These are phyloP conservation scores for Neurospora tetrasperma DNA, from an alignment of 495 filamentous ascomycete species.

Conservation along the genomic window DNA sequence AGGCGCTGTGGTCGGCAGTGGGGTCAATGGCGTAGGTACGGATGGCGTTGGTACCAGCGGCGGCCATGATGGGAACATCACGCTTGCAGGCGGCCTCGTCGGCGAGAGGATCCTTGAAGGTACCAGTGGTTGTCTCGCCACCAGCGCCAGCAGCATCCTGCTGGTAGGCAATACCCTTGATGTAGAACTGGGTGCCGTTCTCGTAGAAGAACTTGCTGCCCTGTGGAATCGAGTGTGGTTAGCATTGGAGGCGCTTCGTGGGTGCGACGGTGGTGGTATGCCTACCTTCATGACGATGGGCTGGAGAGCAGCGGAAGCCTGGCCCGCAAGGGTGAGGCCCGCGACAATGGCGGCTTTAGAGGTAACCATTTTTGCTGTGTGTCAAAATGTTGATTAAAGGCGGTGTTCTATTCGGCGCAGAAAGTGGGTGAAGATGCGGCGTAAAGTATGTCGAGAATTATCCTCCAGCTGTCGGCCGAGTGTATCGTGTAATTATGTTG, in stretches of 20 bases:
- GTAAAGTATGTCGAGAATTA: not conserved
- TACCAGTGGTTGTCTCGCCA: conserved; percentile 25
- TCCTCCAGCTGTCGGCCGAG: not conserved
- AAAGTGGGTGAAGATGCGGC: not conserved
- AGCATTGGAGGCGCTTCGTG: not conserved
- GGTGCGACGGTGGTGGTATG: not conserved
- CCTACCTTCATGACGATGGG: conserved; percentile 60
- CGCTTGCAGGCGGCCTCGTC: conserved; percentile 59
- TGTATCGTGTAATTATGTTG: not conserved
- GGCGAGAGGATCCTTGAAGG: conserved; percentile 59
- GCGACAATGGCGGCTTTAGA: conserved; percentile 33
- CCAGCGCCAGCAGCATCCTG: conserved; percentile 39
- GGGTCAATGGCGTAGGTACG: conserved; percentile 91
- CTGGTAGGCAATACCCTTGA: conserved; percentile 87
- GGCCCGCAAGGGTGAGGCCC: conserved; percentile 37
- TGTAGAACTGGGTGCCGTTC: conserved; percentile 69
- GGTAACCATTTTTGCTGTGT: conserved; percentile 28
- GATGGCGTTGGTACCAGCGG: conserved; percentile 78
- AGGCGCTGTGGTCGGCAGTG: conserved; percentile 61
- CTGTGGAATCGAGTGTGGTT: conserved; percentile 13
- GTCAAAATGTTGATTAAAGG: not conserved
- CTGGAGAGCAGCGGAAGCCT: conserved; percentile 47
- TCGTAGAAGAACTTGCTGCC: conserved; percentile 55
- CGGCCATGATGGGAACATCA: conserved; percentile 70
- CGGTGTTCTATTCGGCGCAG: no score